Evolutionary conservation across 1,284 basidiomycete species (phyloP).

Genomic region (Termitomyces sp.): DNA sequence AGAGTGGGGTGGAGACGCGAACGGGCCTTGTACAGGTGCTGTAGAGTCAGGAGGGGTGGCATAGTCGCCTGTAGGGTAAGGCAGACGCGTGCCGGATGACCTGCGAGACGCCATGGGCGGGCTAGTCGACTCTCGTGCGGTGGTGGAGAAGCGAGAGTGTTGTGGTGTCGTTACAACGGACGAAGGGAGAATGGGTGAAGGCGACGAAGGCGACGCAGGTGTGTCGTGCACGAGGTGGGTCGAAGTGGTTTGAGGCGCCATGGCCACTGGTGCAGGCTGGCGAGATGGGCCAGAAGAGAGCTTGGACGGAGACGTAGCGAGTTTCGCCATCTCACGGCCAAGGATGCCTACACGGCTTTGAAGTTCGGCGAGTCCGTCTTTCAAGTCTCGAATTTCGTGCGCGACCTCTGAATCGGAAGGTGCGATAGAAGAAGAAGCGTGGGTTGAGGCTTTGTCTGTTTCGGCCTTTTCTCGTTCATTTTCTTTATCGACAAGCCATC

Average conservation of each 20-base stretch:
- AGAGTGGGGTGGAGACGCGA: slow-evolving; percentile 56
- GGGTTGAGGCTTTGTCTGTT: slow-evolving; percentile 12
- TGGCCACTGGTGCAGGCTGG: slow-evolving; percentile 38
- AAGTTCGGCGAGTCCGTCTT: slow-evolving; percentile 64
- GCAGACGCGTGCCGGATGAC: slow-evolving; percentile 54
- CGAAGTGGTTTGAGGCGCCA: slow-evolving; percentile 36
- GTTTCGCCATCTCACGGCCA: slow-evolving; percentile 70
- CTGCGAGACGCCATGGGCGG: slow-evolving; percentile 52
- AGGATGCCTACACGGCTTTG: slow-evolving; percentile 67
- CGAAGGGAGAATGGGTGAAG: slow-evolving; percentile 1
- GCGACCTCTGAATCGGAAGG: slow-evolving; percentile 24
- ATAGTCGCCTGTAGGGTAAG: slow-evolving; percentile 79
- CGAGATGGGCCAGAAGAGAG: slow-evolving; percentile 50
- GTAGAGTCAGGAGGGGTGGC: slow-evolving; percentile 49
- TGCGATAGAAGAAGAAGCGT: slow-evolving; percentile 7
- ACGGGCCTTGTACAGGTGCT: slow-evolving; percentile 29
- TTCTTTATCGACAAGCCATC: slow-evolving; percentile 77
- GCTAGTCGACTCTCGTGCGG: slow-evolving; percentile 57
- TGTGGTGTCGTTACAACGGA: slow-evolving; percentile 13
- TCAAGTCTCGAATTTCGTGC: slow-evolving; percentile 47
- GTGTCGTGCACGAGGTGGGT: slow-evolving; percentile 31
- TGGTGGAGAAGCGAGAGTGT: slow-evolving; percentile 37
- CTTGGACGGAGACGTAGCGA: slow-evolving; percentile 53
- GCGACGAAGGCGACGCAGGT: slow-evolving; percentile 11
- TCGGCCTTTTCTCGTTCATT: slow-evolving; percentile 43